Evolutionary conservation across 208 protist genomes (phyloP).

Genomic region (Trypanosoma boissoni): DNA sequence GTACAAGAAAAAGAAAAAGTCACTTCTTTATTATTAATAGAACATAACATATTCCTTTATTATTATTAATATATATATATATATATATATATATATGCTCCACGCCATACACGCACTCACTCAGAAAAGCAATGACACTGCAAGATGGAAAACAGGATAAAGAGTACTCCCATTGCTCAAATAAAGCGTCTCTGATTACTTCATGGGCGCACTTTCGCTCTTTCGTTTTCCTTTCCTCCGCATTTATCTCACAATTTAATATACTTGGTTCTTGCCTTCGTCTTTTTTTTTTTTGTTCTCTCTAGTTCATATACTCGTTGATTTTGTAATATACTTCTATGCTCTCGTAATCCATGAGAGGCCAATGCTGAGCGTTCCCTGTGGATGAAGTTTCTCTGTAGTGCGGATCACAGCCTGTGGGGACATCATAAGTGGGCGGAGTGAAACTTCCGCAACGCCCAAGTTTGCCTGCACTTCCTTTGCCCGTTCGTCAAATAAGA

Average conservation of each 20-base stretch:
- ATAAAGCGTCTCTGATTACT: too few relatives aligned
- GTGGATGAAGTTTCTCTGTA: constrained; percentile 63
- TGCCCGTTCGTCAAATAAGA: constrained; percentile 75
- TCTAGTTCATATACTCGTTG: neutral
- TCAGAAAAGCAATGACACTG: too few relatives aligned
- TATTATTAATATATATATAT: too few relatives aligned
- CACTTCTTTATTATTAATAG: constrained; percentile 4
- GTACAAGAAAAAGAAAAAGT: constrained; percentile 1
- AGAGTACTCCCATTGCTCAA: too few relatives aligned
- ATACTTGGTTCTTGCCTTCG: too few relatives aligned
- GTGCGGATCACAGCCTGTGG: constrained; percentile 49
- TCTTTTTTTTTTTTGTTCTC: constrained; percentile 4
- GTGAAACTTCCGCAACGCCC: constrained; percentile 64
- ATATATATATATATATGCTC: too few relatives aligned
- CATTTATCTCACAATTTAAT: neutral
- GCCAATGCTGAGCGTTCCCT: constrained; percentile 63
- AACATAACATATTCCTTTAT: too few relatives aligned
- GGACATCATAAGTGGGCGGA: constrained; percentile 60
- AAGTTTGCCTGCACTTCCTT: constrained; percentile 64
- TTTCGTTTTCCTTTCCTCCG: neutral
- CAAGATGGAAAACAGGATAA: too few relatives aligned
- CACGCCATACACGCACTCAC: too few relatives aligned
- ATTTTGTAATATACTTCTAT: too few relatives aligned
- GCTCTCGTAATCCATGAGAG: constrained; percentile 64
- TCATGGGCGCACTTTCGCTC: too few relatives aligned